phyloP scores from a whole-genome alignment of 495 filamentous ascomycete species.

The Penicillium alfredii region DNA sequence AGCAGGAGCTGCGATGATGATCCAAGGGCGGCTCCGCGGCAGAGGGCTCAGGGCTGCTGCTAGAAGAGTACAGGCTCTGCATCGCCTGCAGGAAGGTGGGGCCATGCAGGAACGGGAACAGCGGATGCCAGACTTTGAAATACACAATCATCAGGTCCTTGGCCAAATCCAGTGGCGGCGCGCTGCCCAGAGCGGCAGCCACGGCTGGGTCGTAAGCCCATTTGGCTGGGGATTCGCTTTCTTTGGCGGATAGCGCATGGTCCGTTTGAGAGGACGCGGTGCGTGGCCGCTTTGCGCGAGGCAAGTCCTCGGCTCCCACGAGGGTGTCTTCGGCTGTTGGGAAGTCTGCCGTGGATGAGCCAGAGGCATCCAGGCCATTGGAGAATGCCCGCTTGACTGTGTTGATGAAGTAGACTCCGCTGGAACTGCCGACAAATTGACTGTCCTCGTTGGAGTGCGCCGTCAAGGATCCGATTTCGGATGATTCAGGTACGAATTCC shows the following conservation, averaged over 20 bases:
- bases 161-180: constrained; percentile 25
- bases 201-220: constrained; percentile 35
- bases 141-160: constrained; percentile 38
- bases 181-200: constrained; percentile 20
- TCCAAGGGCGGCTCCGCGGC: constrained; percentile 2
- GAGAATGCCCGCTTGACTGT: constrained; percentile 39
- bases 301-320: constrained; percentile 28
- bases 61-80: constrained; percentile 39
- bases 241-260: constrained; percentile 5
- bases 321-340: constrained; percentile 36
- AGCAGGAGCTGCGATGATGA: constrained; percentile 28
- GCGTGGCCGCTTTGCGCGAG: constrained; percentile 17
- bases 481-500: constrained; percentile 22
- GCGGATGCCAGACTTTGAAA: constrained; percentile 43
- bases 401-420: constrained; percentile 40
- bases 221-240: constrained; percentile 10
- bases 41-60: background rate
- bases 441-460: constrained; percentile 40
- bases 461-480: constrained; percentile 36
- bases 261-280: constrained; percentile 10
- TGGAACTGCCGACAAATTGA: constrained; percentile 39
- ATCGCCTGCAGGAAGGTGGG: constrained; percentile 44
- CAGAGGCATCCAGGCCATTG: constrained; percentile 14
- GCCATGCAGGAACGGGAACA: constrained; percentile 47
- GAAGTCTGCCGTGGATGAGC: constrained; percentile 24